These are phyloP conservation scores for Bolboschoenus planiculmis DNA, from an alignment of 176 grass and related monocot genomes.

Conservation along the genomic window DNA sequence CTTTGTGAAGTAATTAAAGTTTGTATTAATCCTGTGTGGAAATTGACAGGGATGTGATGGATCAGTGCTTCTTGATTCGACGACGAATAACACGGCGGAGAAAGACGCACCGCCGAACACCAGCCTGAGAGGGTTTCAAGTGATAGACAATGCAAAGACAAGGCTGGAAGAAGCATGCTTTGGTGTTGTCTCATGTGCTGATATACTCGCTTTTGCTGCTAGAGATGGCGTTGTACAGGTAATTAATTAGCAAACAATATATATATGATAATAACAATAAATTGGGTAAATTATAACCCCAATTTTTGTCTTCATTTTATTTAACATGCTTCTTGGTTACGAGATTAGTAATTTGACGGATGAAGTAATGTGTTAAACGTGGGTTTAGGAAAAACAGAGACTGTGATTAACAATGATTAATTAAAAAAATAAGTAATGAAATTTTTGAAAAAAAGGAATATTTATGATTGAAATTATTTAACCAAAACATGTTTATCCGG, in stretches of 20 bases:
- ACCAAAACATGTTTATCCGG: no score
- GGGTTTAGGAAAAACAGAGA: no score
- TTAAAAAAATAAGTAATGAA: no score
- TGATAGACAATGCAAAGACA: constrained; percentile 58
- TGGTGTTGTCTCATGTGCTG: constrained; percentile 72
- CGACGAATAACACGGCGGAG: constrained; percentile 56
- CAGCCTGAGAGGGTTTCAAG: constrained; percentile 74
- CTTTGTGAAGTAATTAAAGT: neutral
- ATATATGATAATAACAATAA: neutral
- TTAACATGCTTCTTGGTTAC: neutral
- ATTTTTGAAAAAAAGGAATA: no score
- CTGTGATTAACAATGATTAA: no score
- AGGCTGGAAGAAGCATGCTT: constrained; percentile 58
- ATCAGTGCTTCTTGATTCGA: constrained; percentile 82
- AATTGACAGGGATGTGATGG: constrained; percentile 56
- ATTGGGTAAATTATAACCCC: neutral
- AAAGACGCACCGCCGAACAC: constrained; percentile 70
- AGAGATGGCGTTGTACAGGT: constrained; percentile 74
- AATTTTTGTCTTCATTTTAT: neutral
- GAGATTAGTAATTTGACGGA: no score
- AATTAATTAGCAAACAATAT: neutral
- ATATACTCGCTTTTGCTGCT: constrained; percentile 89
- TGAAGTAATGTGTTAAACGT: no score
- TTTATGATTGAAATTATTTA: no score
- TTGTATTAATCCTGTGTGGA: neutral